Percentiles rank a stretch among this genome's conserved stretches.
Evolutionary conservation across 768 basidiomycete species (phyloP).

Genomic region (Amanita molliuscula): DNA sequence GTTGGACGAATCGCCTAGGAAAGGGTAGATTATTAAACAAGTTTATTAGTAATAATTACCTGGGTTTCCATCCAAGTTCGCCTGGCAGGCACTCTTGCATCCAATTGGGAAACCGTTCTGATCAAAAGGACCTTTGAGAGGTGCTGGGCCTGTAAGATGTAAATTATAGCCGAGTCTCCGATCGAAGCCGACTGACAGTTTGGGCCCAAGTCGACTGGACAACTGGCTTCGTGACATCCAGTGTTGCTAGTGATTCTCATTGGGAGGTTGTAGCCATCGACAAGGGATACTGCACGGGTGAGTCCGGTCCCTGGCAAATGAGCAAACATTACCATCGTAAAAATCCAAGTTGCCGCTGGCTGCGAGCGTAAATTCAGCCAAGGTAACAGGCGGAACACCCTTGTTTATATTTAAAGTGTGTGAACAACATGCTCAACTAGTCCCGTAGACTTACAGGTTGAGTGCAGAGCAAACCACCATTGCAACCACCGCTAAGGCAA

Average conservation of each 20-base stretch:
- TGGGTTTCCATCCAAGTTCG: constrained; percentile 32
- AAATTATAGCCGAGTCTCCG: background rate
- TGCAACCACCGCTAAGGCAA: too few species aligned
- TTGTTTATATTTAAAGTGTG: constrained; percentile 7
- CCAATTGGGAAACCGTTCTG: constrained; percentile 45
- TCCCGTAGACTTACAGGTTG: background rate
- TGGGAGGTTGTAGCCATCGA: constrained; percentile 60
- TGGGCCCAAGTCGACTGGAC: constrained; percentile 25
- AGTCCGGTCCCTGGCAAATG: background rate
- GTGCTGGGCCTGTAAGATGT: constrained; percentile 30
- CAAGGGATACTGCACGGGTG: constrained; percentile 41
- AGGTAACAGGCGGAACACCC: constrained; percentile 59
- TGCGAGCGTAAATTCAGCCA: constrained; percentile 60
- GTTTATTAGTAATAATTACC: constrained; percentile 12
- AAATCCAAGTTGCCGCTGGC: constrained; percentile 34
- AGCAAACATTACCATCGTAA: constrained; percentile 40
- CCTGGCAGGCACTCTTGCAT: constrained; percentile 49
- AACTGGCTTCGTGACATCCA: constrained; percentile 39
- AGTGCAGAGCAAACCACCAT: background rate
- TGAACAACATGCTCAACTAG: constrained; percentile 23
- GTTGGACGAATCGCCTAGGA: constrained; percentile 45
- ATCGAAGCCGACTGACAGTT: constrained; percentile 29
- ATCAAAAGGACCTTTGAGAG: constrained; percentile 43
- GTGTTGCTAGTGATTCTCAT: constrained; percentile 23
- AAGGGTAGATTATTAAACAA: background rate